phyloP scores from a whole-genome alignment of 2,329 filamentous ascomycete species.

The Metarhizium humberi region DNA sequence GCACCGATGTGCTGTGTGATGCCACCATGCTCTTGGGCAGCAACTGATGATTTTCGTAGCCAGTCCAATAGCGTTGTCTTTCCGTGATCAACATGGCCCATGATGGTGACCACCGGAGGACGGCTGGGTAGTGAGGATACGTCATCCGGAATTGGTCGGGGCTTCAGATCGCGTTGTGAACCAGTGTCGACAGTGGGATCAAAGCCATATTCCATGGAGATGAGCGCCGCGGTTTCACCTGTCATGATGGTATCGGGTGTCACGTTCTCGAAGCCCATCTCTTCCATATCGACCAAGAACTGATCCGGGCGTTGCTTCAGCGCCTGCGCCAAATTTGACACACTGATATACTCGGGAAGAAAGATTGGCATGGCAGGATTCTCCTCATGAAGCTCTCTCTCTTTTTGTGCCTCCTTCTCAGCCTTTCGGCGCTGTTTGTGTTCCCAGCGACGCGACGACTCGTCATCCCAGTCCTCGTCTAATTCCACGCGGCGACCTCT shows the following conservation, averaged over 20 bases:
- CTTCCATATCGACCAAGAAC: constrained; percentile 67
- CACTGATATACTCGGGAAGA: constrained; percentile 84
- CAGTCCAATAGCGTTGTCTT: constrained; percentile 96
- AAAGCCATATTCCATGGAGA: constrained; percentile 87
- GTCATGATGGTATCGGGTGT: constrained; percentile 79
- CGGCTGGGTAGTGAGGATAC: constrained; percentile 58
- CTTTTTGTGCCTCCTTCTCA: constrained; percentile 31
- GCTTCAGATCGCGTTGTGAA: constrained; percentile 59
- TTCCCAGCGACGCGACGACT: constrained; percentile 25
- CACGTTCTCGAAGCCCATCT: constrained; percentile 84
- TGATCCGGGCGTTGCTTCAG: constrained; percentile 60
- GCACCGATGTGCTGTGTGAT: constrained; percentile 99
- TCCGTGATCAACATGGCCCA: constrained; percentile 98
- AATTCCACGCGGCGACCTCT: constrained; percentile 9
- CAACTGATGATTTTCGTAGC: constrained; percentile 85
- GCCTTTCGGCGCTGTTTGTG: constrained; percentile 30
- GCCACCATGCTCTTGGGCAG: constrained; percentile 83
- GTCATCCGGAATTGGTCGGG: constrained; percentile 61
- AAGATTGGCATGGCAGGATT: constrained; percentile 52
- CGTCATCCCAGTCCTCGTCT: constrained; percentile 31
- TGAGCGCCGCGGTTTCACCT: constrained; percentile 79
- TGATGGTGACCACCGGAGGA: constrained; percentile 94
- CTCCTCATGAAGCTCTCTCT: constrained; percentile 28
- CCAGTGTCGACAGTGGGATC: constrained; percentile 68
- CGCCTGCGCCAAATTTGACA: constrained; percentile 69